These are phyloP conservation scores for Puccinellia tenuiflora DNA, from an alignment of 176 grass and related monocot genomes.

Conservation along the genomic window DNA sequence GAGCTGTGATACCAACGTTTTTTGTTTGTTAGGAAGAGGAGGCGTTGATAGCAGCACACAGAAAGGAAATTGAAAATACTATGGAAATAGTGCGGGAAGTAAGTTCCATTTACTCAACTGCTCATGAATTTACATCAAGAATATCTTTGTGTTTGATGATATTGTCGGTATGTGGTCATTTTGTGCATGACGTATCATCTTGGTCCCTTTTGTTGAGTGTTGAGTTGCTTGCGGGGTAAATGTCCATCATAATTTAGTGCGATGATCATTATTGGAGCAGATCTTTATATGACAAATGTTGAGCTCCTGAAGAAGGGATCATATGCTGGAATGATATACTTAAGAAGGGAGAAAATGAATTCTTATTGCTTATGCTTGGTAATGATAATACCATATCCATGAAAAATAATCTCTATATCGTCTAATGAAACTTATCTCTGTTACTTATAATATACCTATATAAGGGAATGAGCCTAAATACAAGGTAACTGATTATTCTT, in stretches of 20 bases:
- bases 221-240: neutral
- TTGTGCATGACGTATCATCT: neutral
- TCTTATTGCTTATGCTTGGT: neutral
- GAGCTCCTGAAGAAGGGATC: neutral
- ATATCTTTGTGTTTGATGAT: neutral
- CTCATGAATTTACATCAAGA: neutral
- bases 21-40: conserved; percentile 85
- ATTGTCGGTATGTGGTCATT: neutral
- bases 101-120: conserved; percentile 22
- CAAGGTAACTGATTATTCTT: neutral
- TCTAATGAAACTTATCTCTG: neutral
- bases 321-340: neutral
- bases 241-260: neutral
- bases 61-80: conserved; percentile 98
- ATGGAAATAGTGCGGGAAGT: conserved; percentile 99
- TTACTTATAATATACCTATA: neutral
- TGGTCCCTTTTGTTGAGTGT: neutral
- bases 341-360: neutral
- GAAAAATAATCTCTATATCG: neutral
- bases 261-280: neutral
- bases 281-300: neutral
- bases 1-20: conserved; percentile 5
- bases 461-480: neutral
- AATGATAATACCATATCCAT: neutral
- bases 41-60: conserved; percentile 89